These are phyloP conservation scores for Aspergillus spinulosporus DNA, from an alignment of 2,329 filamentous ascomycete genomes.

Conservation along the genomic window DNA sequence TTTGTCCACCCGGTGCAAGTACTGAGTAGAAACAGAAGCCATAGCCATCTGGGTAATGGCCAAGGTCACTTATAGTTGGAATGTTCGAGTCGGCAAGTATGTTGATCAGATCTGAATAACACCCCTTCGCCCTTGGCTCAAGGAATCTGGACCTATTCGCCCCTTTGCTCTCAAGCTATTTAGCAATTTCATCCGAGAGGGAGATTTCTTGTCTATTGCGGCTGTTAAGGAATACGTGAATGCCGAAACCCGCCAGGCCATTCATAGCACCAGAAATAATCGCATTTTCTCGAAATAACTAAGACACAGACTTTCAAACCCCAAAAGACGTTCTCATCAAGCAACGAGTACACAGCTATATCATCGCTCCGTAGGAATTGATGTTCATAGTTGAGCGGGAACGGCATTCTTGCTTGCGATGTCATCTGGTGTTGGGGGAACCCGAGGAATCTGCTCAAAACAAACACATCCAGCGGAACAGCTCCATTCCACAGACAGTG, in stretches of 20 bases:
- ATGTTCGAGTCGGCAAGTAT: slow-evolving; percentile 10
- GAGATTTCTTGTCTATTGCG: background rate
- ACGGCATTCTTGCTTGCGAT: slow-evolving; percentile 20
- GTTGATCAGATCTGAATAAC: background rate
- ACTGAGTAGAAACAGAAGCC: background rate
- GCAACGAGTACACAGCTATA: too few species aligned
- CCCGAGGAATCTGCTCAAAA: slow-evolving; percentile 22
- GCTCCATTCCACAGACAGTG: slow-evolving; percentile 22
- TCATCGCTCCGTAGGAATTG: background rate
- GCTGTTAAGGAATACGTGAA: background rate
- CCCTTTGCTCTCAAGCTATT: slow-evolving; percentile 8
- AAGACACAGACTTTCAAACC: too few species aligned
- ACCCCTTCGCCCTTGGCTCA: slow-evolving; percentile 19
- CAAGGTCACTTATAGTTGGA: slow-evolving; percentile 3
- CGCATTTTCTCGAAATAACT: background rate
- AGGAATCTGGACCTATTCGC: slow-evolving; percentile 5
- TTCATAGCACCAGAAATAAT: background rate
- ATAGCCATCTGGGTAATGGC: background rate
- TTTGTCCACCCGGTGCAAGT: background rate
- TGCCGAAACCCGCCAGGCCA: background rate
- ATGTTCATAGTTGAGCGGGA: slow-evolving; percentile 12
- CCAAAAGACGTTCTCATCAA: too few species aligned
- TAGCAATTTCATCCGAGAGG: background rate
- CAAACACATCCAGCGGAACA: slow-evolving; percentile 20
- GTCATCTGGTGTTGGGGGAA: slow-evolving; percentile 17